Conservation (phyloP, 1,284 basidiomycete genomes). For the Porogramme epimiltina region DNA sequence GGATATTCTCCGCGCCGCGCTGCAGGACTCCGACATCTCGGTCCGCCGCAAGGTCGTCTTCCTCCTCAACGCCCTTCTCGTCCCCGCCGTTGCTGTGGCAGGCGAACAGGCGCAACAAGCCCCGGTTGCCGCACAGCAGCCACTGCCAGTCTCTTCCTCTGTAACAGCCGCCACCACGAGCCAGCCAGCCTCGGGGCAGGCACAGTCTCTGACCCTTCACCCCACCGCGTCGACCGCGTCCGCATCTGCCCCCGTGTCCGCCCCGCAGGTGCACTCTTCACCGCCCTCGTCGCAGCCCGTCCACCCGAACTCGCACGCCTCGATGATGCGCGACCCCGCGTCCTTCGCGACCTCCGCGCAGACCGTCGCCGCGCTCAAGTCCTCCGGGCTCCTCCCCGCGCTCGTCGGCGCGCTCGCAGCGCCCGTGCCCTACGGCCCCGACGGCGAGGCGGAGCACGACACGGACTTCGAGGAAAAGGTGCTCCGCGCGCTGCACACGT, state of each 20-base stretch:
- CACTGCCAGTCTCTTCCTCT: constrained; percentile 6
- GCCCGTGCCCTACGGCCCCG: constrained; percentile 64
- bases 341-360: constrained; percentile 42
- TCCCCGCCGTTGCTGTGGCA: constrained; percentile 42
- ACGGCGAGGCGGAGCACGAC: constrained; percentile 74
- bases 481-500: constrained; percentile 61
- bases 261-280: constrained; percentile 41
- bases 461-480: constrained; percentile 84
- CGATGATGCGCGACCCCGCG: constrained; percentile 49
- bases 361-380: constrained; percentile 51
- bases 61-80: constrained; percentile 78
- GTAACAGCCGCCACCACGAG: constrained; percentile 12
- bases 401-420: constrained; percentile 47
- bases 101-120: background rate
- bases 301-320: constrained; percentile 69
- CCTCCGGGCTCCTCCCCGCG: constrained; percentile 40
- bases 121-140: constrained; percentile 10
- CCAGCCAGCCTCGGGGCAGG: constrained; percentile 3
- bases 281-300: constrained; percentile 31
- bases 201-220: constrained; percentile 16
- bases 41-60: constrained; percentile 88
- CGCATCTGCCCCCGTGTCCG: constrained; percentile 42
- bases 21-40: constrained; percentile 78
- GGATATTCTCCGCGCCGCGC: constrained; percentile 59
- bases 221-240: constrained; percentile 3